phyloP scores from a whole-genome alignment of 2,329 filamentous ascomycete genomes.

The Aaosphaeria arxii region DNA sequence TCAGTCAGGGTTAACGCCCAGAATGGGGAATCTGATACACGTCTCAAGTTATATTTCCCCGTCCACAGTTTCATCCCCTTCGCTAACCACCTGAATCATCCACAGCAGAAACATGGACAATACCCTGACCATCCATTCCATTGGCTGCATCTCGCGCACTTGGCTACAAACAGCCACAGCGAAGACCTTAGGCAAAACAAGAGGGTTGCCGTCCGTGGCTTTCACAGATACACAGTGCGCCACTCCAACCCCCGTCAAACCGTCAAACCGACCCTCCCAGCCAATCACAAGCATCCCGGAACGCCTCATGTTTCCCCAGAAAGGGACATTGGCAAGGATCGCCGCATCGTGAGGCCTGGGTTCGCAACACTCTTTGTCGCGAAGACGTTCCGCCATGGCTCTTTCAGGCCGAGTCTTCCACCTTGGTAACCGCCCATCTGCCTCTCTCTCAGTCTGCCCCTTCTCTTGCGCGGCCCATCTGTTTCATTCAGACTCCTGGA shows the following conservation, averaged over 20 bases:
- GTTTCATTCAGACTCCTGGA: slow-evolving; percentile 14
- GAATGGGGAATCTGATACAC: slow-evolving; percentile 10
- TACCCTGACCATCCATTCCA: slow-evolving; percentile 9
- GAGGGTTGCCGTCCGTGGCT: slow-evolving; percentile 7
- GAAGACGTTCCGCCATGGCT: slow-evolving; percentile 31
- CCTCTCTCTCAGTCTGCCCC: neutral
- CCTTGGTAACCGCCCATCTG: slow-evolving; percentile 3
- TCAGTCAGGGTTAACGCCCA: too few species aligned
- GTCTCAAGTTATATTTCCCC: slow-evolving; percentile 17
- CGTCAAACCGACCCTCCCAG: neutral
- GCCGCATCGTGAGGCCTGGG: slow-evolving; percentile 18
- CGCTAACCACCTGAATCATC: slow-evolving; percentile 16
- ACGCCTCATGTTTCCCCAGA: slow-evolving; percentile 10
- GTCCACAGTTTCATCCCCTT: slow-evolving; percentile 30
- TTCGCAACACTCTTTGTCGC: slow-evolving; percentile 34
- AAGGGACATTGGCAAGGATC: slow-evolving; percentile 6
- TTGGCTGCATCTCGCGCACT: slow-evolving; percentile 7
- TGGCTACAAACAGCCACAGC: slow-evolving; percentile 28
- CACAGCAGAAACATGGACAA: slow-evolving; percentile 1
- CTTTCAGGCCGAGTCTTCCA: slow-evolving; percentile 21
- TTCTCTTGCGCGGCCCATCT: slow-evolving; percentile 13
- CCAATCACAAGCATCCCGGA: slow-evolving; percentile 22
- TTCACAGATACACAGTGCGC: slow-evolving; percentile 17
- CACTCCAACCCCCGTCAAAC: too few species aligned
- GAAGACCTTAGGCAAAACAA: slow-evolving; percentile 17